Evolutionary conservation across 495 filamentous ascomycete genomes (phyloP).

Genomic region (Bryoglossum gracile): DNA sequence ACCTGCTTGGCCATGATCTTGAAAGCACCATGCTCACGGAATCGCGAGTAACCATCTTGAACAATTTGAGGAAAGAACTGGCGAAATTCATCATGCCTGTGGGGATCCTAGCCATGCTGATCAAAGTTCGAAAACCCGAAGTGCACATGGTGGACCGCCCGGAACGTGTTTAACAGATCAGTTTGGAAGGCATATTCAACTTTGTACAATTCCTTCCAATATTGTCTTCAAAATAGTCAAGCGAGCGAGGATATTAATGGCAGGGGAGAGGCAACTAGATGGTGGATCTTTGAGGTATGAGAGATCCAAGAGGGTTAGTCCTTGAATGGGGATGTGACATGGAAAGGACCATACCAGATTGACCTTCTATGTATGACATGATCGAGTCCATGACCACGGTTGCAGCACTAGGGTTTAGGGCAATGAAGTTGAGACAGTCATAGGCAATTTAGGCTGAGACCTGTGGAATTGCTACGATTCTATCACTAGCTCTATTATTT

Average conservation of each 20-base stretch:
- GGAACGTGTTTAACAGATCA: constrained; percentile 28
- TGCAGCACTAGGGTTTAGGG: constrained; percentile 20
- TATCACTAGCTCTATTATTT: no score
- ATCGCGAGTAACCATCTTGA: constrained; percentile 26
- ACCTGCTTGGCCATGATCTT: constrained; percentile 10
- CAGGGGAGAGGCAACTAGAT: constrained; percentile 18
- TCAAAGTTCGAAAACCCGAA: constrained; percentile 30
- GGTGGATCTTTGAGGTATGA: constrained; percentile 27
- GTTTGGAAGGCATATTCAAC: constrained; percentile 27
- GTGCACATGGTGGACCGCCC: constrained; percentile 36
- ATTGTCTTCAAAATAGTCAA: no score
- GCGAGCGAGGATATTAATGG: constrained; percentile 21
- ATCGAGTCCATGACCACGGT: constrained; percentile 14
- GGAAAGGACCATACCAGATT: constrained; percentile 2
- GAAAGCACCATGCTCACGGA: constrained; percentile 20
- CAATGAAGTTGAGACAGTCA: constrained; percentile 26
- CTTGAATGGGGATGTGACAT: constrained; percentile 16
- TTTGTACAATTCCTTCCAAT: constrained; percentile 22
- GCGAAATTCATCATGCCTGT: constrained; percentile 29
- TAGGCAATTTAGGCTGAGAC: constrained; percentile 11
- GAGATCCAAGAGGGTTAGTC: constrained; percentile 14
- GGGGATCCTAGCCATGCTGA: constrained; percentile 30
- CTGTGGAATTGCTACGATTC: no score
- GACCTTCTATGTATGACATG: constrained; percentile 15
- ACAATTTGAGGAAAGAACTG: constrained; percentile 37